phyloP scores from a whole-genome alignment of 768 basidiomycete genomes.

The Ramaria sp. region DNA sequence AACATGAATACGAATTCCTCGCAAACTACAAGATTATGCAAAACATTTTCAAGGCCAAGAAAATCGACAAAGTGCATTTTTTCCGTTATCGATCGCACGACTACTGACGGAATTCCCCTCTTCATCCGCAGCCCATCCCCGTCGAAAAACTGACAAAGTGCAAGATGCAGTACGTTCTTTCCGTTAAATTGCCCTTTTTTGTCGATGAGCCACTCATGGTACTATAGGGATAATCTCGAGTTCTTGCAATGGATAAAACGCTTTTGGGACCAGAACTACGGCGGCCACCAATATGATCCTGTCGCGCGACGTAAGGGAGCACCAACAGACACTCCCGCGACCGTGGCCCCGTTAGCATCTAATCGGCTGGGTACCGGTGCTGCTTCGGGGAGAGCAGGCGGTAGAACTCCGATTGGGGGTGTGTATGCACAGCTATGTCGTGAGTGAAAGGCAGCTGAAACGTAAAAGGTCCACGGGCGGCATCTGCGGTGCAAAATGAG shows the following conservation, averaged over 20 bases:
- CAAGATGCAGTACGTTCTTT: conserved; percentile 86
- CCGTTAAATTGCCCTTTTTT: conserved; percentile 7
- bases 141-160: conserved; percentile 94
- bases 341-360: conserved; percentile 54
- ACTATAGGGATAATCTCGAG: conserved; percentile 82
- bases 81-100: background rate
- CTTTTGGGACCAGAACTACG: conserved; percentile 90
- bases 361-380: conserved; percentile 26
- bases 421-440: background rate
- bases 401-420: conserved; percentile 58
- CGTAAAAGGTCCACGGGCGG: conserved; percentile 39
- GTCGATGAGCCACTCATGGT: background rate
- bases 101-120: background rate
- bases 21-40: conserved; percentile 96
- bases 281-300: conserved; percentile 81
- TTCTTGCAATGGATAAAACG: conserved; percentile 96
- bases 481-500: conserved; percentile 56
- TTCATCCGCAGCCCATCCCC: conserved; percentile 62
- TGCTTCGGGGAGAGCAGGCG: conserved; percentile 40
- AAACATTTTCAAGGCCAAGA: conserved; percentile 80
- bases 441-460: background rate
- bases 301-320: conserved; percentile 71
- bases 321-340: conserved; percentile 65
- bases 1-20: conserved; percentile 91
- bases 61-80: conserved; percentile 78